Evolutionary conservation across 2,329 filamentous ascomycete species (phyloP).

Genomic region (Macrophomina phaseolina): DNA sequence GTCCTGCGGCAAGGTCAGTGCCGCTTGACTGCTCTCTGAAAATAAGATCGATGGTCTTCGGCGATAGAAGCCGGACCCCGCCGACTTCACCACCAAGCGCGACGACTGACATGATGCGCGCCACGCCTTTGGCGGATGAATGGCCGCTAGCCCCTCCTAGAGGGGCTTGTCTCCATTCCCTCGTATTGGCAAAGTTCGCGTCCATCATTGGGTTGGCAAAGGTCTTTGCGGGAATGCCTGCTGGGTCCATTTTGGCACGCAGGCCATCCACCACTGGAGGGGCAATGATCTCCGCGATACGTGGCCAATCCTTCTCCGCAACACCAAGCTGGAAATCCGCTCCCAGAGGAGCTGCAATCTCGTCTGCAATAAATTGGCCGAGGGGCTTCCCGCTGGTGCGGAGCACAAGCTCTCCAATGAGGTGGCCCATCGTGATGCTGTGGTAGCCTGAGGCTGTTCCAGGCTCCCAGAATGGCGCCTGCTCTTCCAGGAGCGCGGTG

Average conservation of each 20-base stretch:
- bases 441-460: conserved; percentile 15
- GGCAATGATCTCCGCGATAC: conserved; percentile 9
- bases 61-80: conserved; percentile 47
- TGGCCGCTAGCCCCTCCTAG: conserved; percentile 7
- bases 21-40: not conserved
- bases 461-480: conserved; percentile 13
- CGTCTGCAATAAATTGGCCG: conserved; percentile 6
- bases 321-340: conserved; percentile 24
- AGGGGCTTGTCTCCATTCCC: not conserved
- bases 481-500: conserved; percentile 8
- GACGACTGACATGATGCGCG: conserved; percentile 49
- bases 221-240: not conserved
- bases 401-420: conserved; percentile 14
- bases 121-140: conserved; percentile 51
- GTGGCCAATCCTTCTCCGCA: not conserved
- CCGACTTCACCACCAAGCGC: conserved; percentile 42
- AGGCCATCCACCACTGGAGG: not conserved
- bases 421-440: conserved; percentile 7
- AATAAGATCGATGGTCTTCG: not conserved
- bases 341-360: conserved; percentile 7
- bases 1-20: not conserved
- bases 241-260: no score
- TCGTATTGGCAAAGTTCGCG: not conserved
- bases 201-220: not conserved
- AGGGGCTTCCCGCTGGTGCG: conserved; percentile 6